phyloP scores from a whole-genome alignment of 495 filamentous ascomycete genomes.

The Rhypophila decipiens region DNA sequence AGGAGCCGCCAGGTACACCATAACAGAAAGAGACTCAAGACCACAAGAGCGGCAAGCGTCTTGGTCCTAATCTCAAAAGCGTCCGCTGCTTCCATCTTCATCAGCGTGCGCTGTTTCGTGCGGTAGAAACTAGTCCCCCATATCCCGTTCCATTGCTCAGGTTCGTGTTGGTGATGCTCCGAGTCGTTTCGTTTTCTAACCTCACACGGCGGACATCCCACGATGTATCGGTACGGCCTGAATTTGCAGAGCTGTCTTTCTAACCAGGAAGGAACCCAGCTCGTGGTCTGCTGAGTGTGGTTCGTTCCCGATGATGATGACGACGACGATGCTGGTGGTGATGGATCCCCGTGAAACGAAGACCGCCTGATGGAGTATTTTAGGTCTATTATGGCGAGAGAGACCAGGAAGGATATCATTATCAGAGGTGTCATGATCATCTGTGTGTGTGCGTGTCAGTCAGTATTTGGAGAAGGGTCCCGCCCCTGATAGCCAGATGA shows the following conservation, averaged over 20 bases:
- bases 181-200: no score
- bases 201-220: no score
- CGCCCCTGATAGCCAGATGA: no score
- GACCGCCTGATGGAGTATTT: conserved; percentile 32
- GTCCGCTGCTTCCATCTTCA: conserved; percentile 45
- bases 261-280: conserved; percentile 32
- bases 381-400: conserved; percentile 42
- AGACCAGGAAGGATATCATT: conserved; percentile 47
- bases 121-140: conserved; percentile 49
- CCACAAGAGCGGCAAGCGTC: conserved; percentile 29
- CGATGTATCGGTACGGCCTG: conserved; percentile 19
- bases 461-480: neutral
- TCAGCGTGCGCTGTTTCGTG: conserved; percentile 43
- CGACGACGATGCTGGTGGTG: no score
- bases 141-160: no score
- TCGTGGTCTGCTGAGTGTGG: neutral
- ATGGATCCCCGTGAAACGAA: no score
- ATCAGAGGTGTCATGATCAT: conserved; percentile 42
- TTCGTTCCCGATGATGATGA: conserved; percentile 33
- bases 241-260: conserved; percentile 30
- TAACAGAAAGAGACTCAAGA: conserved; percentile 13
- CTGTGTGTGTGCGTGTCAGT: conserved; percentile 18
- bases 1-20: conserved; percentile 26
- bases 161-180: no score
- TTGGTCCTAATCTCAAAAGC: conserved; percentile 41